Base-by-base conservation (phyloP, 306 rosid species). In the Cicer bijugum region DNA sequence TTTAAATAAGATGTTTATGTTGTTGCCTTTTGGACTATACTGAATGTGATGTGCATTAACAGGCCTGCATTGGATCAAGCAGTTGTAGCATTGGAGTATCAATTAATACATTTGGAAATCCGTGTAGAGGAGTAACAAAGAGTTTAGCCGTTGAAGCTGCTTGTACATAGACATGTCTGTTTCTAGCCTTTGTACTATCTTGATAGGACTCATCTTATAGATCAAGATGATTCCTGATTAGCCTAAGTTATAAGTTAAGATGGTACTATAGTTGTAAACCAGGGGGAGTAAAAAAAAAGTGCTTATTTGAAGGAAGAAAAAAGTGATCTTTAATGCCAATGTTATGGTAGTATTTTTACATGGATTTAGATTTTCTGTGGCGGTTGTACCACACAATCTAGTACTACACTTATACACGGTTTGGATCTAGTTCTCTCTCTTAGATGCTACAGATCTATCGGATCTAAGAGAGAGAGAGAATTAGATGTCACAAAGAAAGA, bases 71-170 rank as follows among this genome's bases (percentile, higher is more conserved):
- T 76, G 99, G 97, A 85, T 88, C 88, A 35, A 91, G 81, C 38
- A 82, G 87, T 67, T 94, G 99, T 77, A 90, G 80, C 35, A 17
- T 94, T 39, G 83, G 67, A 64, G 90, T 88, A 48, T 89, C 99
- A 10, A 69, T 51, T 10, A 46, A 81, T 44, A 75, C 76, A 37
- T 89, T 91, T 0, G 96, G 96, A 39, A 83, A 91, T 83, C 97
- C 97, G 0, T 94, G 97, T 67, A 12, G 9, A 64, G 96, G 95
- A 79, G 84, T 80, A 12, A 12, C 82, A 17, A 94, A 91, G 81
- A 89, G 96, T 79, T 84, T 91, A 84, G 97, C 96, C 37, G 97
- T 94, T 52, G 99, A 91, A 84, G 99, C 89, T 73, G 78, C 87
- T 35, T 94, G 99, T 84, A 72, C 85, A 68, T 85, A 79, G 77